Base-by-base conservation (phyloP, 1,284 basidiomycete species). In the Hortiboletus rubellus region DNA sequence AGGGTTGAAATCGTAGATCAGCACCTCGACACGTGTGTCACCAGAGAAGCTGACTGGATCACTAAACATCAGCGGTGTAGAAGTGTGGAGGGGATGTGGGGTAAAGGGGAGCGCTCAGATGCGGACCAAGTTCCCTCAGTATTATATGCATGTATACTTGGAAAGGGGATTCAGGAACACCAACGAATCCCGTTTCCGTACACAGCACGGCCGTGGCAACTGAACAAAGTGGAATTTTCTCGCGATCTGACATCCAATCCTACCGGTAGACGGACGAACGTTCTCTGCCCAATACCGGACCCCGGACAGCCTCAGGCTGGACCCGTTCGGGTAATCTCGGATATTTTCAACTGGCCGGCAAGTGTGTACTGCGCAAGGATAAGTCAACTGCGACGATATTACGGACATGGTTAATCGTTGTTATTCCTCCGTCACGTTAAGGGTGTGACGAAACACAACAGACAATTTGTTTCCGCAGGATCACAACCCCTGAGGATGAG, bases 11-110 rank as follows among this genome's bases (percentile, higher is more conserved):
- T 9, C 4, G 1, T 22, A 5, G 12, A 47, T 36, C 38, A 38
- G 37, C 27, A 71, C 69, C 70, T 71, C 69, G 46, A 68, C 55
- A 12, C 70, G 72, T 38, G 72, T 72, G 43, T 48, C 63, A 24
- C 69, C 69, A 5, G 52, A 71, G 55, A 71, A 71, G 17, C 68
- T 69, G 45, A 72, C 60, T 14, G 59, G 47, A 38, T 71, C 66
- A 40, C 18, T 63, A 30, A 71, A 66, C 68, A 72, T 69, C 18
- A 12, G 30, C 3, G 33, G 24, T 12, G 31, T 5, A 38, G 33
- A 18, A 41, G 52, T n/a, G 49, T n/a, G 24, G 40, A 17, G 11
- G 6, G 38, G 44, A 43, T 17, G 24, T 15, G 52, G 30, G 43
- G 42, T 15, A 37, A 18, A 49, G 48, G 37, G 36, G 42, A 24